Evolutionary conservation across 2,329 filamentous ascomycete species (phyloP), one percentile per base, ranked within the genome.

Genomic region (Sporothrix brasiliensis): DNA sequence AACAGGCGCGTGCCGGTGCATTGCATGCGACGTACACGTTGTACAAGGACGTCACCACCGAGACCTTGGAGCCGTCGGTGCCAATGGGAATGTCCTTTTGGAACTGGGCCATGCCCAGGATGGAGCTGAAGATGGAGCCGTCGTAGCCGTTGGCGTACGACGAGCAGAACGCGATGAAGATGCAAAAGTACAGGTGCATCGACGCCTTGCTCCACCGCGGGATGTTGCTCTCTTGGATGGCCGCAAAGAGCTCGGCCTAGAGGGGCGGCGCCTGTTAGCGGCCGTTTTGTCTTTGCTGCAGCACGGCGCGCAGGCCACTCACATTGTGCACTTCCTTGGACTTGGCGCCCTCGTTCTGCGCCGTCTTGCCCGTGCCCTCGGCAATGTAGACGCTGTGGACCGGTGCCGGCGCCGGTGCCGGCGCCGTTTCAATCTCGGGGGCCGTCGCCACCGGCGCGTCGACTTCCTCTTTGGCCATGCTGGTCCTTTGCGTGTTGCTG

Each of bases 221-320:
- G 13, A 67, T 67, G 10, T 24, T 9, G 6, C 49, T 19, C 30
- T 67, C 63, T 14, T 67, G 49, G 10, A 67, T 30, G 27, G 63
- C 63, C 11, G 63, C 63, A 41, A 53, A 65, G 5, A 65, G 61
- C 61, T 65, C 61, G 61, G 58, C 58, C 58, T 63, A 27, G 41
- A 34, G 4, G 34, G 34, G 2, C 6, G 34, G 7, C 9, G 7
- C 34, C 0, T 7, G 34, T 34, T 9, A 34, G 34, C 0, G 34
- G 7, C 34, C 16, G 21, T 11, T 53, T 14, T 27, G 0, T 54
- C 10, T 19, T 39, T 5, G 24, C 4, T 39, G 41, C 9, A 10
- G 54, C 13, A 27, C 30, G 24, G 14, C 53, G 30, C 3, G 30
- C 9, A 24, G 27, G 4, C 27, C 27, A 63, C 58, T 27, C 4